Evolutionary conservation across 2,329 filamentous ascomycete species (phyloP).

Genomic region (Torrubiellomyces zombiae): DNA sequence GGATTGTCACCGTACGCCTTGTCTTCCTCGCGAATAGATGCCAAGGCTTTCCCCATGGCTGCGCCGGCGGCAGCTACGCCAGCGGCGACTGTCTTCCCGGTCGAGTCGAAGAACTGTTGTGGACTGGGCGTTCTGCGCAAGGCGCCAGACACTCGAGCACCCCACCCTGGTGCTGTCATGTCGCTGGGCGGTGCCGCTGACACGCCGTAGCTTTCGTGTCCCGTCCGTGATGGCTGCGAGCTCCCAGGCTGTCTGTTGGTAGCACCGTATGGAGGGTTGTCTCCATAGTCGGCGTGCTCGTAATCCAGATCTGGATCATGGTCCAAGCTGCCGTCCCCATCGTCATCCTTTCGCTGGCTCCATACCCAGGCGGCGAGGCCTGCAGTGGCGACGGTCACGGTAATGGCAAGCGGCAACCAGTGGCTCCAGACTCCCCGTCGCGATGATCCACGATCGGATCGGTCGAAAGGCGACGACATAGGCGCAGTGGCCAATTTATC

Average conservation of each 20-base stretch:
- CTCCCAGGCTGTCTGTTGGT: slow-evolving; percentile 17
- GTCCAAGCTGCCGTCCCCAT: slow-evolving; percentile 48
- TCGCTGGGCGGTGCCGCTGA: slow-evolving; percentile 12
- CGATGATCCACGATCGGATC: slow-evolving; percentile 35
- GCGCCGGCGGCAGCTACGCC: slow-evolving; percentile 72
- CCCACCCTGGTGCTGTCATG: slow-evolving; percentile 37
- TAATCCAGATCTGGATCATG: slow-evolving; percentile 32
- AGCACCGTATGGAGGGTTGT: slow-evolving; percentile 32
- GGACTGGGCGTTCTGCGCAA: slow-evolving; percentile 71
- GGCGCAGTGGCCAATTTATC: slow-evolving; percentile 14
- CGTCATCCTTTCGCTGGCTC: slow-evolving; percentile 68
- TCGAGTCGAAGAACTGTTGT: slow-evolving; percentile 73
- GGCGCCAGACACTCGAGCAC: slow-evolving; percentile 64
- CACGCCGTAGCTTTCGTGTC: slow-evolving; percentile 26
- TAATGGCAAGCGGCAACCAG: slow-evolving; percentile 79
- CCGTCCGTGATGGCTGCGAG: slow-evolving; percentile 20
- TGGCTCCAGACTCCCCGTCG: slow-evolving; percentile 54
- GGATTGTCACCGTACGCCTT: slow-evolving; percentile 70
- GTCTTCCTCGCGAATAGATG: slow-evolving; percentile 72
- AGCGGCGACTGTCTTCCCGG: slow-evolving; percentile 64
- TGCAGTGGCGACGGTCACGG: slow-evolving; percentile 72
- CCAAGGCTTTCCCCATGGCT: slow-evolving; percentile 65
- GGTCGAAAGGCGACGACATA: slow-evolving; percentile 48
- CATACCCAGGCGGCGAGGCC: slow-evolving; percentile 84
- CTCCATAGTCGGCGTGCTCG: slow-evolving; percentile 32